A percentile compares a stretch with the other conserved stretches of the same genome.
Evolutionary conservation across 352 stramenopile genomes (phyloP).

Genomic region (Pythium plurisporium): DNA sequence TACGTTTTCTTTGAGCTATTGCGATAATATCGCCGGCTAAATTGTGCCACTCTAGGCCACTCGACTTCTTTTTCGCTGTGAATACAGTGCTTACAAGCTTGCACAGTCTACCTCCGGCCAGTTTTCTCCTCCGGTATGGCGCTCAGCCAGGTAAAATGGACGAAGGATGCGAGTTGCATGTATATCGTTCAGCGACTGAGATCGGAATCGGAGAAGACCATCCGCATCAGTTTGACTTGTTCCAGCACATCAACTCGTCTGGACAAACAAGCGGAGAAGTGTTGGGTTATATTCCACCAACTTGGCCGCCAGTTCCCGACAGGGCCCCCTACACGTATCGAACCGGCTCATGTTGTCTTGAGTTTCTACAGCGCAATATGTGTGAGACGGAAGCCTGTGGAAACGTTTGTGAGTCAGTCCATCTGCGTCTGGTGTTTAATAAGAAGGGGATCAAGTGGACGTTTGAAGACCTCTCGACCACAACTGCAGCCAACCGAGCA

Average conservation of each 20-base stretch:
- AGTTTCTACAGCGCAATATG: constrained; percentile 40
- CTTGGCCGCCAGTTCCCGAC: constrained; percentile 37
- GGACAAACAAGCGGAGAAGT: constrained; percentile 1
- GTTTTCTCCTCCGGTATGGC: constrained; percentile 11
- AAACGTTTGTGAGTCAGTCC: constrained; percentile 35
- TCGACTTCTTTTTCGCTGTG: constrained; percentile 15
- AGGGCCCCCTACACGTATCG: constrained; percentile 57
- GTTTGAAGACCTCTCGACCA: constrained; percentile 24
- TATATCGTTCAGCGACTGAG: constrained; percentile 15
- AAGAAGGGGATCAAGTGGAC: constrained; percentile 19
- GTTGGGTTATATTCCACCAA: constrained; percentile 29
- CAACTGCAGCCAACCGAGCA: constrained; percentile 4
- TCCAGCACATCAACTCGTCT: constrained; percentile 26
- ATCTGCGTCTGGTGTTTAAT: constrained; percentile 24
- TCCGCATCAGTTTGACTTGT: constrained; percentile 35
- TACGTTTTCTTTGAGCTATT: no score
- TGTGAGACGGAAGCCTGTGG: constrained; percentile 33
- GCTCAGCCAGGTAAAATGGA: neutral
- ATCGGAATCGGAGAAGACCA: constrained; percentile 21
- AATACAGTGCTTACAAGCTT: constrained; percentile 18
- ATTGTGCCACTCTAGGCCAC: constrained; percentile 2
- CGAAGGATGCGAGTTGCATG: constrained; percentile 6
- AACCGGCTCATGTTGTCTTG: constrained; percentile 45
- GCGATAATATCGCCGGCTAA: neutral
- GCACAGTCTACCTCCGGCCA: constrained; percentile 12